Evolutionary conservation across 345 rosid genomes (phyloP), one percentile per base, ranked within the genome.

Genomic region (Arabidopsis thaliana): DNA sequence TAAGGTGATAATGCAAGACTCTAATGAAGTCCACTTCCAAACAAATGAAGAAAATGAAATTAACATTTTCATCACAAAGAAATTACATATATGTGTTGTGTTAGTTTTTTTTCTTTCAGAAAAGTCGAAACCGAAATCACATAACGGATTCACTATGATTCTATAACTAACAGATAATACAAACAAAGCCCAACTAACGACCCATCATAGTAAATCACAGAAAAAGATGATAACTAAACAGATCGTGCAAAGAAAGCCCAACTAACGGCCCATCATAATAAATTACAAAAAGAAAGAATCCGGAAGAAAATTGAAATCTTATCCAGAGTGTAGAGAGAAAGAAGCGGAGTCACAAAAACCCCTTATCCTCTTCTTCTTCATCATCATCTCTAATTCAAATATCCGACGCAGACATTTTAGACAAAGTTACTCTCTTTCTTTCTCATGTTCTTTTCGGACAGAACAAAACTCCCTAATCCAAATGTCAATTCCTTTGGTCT

Each of bases 291-390:
- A 22, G 28, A 20, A 24, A 24, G 4, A 46, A 33, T 36, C 2
- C 1, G 23, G 45, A 23, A 50, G 66, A 22, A 67, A 40, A 10
- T 6, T 62, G 56, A 1, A 60, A 71, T 78, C 81, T 78, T 78
- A 78, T 78, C 81, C 81, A 37, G 41, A 65, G 71, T 5, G 7
- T 3, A 32, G 10, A n/a, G 62, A 34, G 50, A 56, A 69, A 59
- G 45, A 44, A 37, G 10, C 2, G 16, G 79, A 69, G 67, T 71
- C 76, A 40, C 71, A 77, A 71, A 77, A 46, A 12, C 55, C 72
- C 49, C 77, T 77, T 77, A 77, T 77, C 80, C 44, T 46, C 76
- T 63, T 69, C 48, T 8, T 32, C 65, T 0, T 46, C 23, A 8
- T 12, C 61, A 24, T 38, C 60, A 11, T 52, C 60, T 16, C 20